Base-by-base conservation (phyloP, 2,329 filamentous ascomycete genomes). In the Beauveria medogensis region DNA sequence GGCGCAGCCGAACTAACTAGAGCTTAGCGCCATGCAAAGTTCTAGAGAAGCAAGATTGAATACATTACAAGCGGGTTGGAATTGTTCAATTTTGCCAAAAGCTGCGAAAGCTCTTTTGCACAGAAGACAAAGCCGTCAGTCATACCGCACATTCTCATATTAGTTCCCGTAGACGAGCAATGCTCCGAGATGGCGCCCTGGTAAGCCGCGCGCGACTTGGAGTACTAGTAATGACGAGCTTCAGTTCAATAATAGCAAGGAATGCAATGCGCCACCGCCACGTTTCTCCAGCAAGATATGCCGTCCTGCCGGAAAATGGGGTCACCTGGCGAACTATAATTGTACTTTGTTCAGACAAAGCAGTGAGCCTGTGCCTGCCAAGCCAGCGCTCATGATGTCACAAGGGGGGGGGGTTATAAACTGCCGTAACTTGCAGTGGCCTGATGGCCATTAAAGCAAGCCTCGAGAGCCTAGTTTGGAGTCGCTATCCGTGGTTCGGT, bases 181-280 rank as follows among this genome's bases (percentile, higher is more conserved):
- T 30, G 52, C 52, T 55, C 40, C 30, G 52, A 44, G 12, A 34
- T 41, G 52, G 24, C n/a, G 6, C 37, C 22, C 1, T 3, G 18
- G 16, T 14, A 3, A 9, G 5, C 40, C 24, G 46, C 34, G 6
- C 16, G 30, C 20, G 26, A 26, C 40, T 16, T 48, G 43, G 44
- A 40, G 24, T 24, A 4, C 24, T 24, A 5, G 24, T 18, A 59
- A 53, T 46, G 22, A 24, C 47, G 48, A 44, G 48, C 40, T 44
- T n/a, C 47, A 28, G 40, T 22, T 59, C 53, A 40, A 52, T 53
- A 59, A 59, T 59, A 59, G 56, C 47, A 53, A 44, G 24, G 48
- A 48, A 52, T 26, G 14, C 56, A 2, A 28, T 22, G 24, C 8
- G 46, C 22, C 34, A 46, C 46, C 26, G 55, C 44, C 48, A 58